Evolutionary conservation across 441 rosid genomes (phyloP).

Genomic region (Erodium chrysanthum): DNA sequence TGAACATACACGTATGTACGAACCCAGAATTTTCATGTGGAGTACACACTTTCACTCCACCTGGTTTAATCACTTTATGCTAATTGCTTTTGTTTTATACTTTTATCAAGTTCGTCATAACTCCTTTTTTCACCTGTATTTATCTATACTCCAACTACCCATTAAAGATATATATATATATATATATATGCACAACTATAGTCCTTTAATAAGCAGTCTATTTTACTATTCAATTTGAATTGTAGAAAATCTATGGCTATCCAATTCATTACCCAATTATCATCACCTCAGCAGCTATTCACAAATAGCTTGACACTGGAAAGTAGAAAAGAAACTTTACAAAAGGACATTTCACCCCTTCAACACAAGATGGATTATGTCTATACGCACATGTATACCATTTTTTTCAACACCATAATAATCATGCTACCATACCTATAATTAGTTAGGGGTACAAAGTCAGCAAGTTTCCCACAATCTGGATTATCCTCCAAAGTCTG

Average conservation of each 20-base stretch:
- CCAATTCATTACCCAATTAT: not conserved
- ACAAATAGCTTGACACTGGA: not conserved
- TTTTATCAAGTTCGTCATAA: not conserved
- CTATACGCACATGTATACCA: not conserved
- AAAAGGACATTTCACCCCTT: not conserved
- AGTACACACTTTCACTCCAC: not conserved
- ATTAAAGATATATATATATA: not conserved
- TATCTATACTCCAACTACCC: not conserved
- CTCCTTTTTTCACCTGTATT: not conserved
- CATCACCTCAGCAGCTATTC: not conserved
- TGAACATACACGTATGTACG: not conserved
- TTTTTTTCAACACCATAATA: not conserved
- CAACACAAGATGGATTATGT: not conserved
- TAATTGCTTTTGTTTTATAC: not conserved
- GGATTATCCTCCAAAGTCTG: constrained; percentile 76
- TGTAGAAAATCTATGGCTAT: not conserved
- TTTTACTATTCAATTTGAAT: not conserved
- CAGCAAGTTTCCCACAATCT: constrained; percentile 67
- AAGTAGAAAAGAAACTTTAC: not conserved
- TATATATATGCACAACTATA: not conserved
- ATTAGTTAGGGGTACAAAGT: constrained; percentile 68
- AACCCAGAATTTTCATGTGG: not conserved
- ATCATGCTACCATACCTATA: constrained; percentile 38
- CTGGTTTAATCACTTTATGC: not conserved
- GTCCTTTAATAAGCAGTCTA: not conserved